Percentiles rank a stretch among this genome's conserved stretches.
Evolutionary conservation across 495 filamentous ascomycete species (phyloP).

Genomic region (Penicillium steckii): DNA sequence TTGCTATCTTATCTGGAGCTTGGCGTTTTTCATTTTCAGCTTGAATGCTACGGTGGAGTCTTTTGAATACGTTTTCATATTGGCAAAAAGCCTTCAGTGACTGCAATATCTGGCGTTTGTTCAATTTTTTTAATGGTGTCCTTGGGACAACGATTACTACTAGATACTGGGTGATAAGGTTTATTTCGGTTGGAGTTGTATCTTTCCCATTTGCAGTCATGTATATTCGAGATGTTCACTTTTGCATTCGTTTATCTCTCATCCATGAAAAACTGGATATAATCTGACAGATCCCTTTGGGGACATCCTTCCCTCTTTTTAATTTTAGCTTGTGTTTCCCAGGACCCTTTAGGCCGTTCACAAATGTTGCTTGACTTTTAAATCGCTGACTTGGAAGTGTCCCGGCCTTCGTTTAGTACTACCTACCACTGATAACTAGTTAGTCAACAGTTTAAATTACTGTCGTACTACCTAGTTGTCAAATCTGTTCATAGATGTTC

Average conservation of each 20-base stretch:
- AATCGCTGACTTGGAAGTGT: too few relatives aligned
- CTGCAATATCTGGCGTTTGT: constrained; percentile 23
- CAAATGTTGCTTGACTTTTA: not conserved
- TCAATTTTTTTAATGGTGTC: constrained; percentile 5
- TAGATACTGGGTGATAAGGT: constrained; percentile 22
- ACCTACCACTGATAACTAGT: too few relatives aligned
- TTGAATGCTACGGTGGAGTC: constrained; percentile 1
- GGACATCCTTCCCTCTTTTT: not conserved
- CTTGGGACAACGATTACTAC: constrained; percentile 16
- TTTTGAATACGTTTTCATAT: constrained; percentile 15
- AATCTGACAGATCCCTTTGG: constrained; percentile 4
- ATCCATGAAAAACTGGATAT: constrained; percentile 16
- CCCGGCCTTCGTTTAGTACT: too few relatives aligned
- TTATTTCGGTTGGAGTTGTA: constrained; percentile 17
- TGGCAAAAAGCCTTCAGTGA: constrained; percentile 13
- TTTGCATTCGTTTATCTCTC: constrained; percentile 1
- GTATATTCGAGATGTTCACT: not conserved
- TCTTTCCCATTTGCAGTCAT: constrained; percentile 5
- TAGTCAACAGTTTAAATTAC: too few relatives aligned
- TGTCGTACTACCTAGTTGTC: too few relatives aligned
- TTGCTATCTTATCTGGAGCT: constrained; percentile 14
- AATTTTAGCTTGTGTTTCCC: not conserved
- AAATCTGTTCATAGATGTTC: too few relatives aligned
- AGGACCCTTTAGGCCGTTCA: too few relatives aligned
- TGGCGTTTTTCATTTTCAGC: constrained; percentile 17